Evolutionary conservation across 2,329 filamentous ascomycete genomes (phyloP), one percentile per base, ranked within the genome.

Genomic region (Aschersonia sp.): DNA sequence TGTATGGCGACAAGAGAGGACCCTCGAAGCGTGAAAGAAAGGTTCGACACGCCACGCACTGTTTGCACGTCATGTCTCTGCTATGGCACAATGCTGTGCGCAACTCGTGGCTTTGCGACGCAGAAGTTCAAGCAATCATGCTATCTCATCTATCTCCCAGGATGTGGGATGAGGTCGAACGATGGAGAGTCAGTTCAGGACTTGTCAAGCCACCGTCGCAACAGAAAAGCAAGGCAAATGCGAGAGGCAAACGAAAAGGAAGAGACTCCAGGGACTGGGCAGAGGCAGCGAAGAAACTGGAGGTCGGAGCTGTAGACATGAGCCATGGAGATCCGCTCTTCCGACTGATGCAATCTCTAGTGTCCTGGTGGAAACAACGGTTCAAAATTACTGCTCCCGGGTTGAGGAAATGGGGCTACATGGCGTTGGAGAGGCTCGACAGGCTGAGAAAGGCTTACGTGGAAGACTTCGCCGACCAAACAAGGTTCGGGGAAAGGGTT

Each of bases 61-160:
- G 86, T 55, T 73, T 95, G 54, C 92, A 98, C 63, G 88, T 97
- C 2, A 81, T 94, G 60, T 77, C 81, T 46, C 69, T 98, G 12
- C 74, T 98, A 50, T 95, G 84, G 73, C 89, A 97, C 61, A 97
- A 97, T 59, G 77, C 86, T 0, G 65, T 92, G 11, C 79, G 86
- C 41, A 95, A 97, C 60, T 72, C 78, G 0, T 97, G 90, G 83
- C 66, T 88, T 22, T 86, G 86, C 54, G 85, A 97, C 56, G 62
- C 73, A 4, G 77, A 84, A 51, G 72, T 94, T 0, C 86, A 92
- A 51, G 78, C 80, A 9, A 83, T 81, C 12, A 71, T 95, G 59
- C 71, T 92, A 4, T 78, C 80, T n/a, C 81, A 87, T 49, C 57
- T 95, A 6, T 74, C 84, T 0, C 70, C 77, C 0, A 74, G 76